These are phyloP conservation scores for Dendrobium chrysotoxum DNA, from an alignment of 106 monocot species.

Conservation along the genomic window DNA sequence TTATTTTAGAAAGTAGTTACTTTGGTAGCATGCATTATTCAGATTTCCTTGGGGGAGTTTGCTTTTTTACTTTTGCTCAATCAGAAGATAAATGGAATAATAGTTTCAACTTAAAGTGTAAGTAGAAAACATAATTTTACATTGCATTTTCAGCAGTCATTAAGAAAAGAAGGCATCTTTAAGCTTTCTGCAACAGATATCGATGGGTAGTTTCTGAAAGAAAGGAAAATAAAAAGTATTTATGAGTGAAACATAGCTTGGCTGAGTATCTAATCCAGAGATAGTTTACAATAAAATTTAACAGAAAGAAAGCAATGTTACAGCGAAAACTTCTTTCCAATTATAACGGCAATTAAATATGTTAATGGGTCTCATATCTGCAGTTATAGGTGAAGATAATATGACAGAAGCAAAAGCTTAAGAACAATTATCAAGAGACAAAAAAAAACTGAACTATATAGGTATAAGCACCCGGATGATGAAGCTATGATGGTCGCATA, in stretches of 20 bases:
- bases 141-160: not conserved
- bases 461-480: not conserved
- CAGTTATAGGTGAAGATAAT: not conserved
- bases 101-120: no score
- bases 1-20: not conserved
- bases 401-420: no score
- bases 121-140: no score
- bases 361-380: not conserved
- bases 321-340: not conserved
- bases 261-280: not conserved
- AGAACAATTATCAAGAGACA: no score
- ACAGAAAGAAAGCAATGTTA: not conserved
- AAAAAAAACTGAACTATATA: no score
- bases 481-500: not conserved
- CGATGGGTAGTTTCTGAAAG: not conserved
- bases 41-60: no score
- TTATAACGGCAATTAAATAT: not conserved
- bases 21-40: no score
- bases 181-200: not conserved
- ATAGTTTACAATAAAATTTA: not conserved
- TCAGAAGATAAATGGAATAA: not conserved
- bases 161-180: not conserved
- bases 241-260: not conserved
- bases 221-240: not conserved
- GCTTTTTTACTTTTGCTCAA: not conserved